Percentiles rank a stretch among this genome's conserved stretches.
Conservation (phyloP, 352 stramenopile genomes). For the Globisporangium radiosum region DNA sequence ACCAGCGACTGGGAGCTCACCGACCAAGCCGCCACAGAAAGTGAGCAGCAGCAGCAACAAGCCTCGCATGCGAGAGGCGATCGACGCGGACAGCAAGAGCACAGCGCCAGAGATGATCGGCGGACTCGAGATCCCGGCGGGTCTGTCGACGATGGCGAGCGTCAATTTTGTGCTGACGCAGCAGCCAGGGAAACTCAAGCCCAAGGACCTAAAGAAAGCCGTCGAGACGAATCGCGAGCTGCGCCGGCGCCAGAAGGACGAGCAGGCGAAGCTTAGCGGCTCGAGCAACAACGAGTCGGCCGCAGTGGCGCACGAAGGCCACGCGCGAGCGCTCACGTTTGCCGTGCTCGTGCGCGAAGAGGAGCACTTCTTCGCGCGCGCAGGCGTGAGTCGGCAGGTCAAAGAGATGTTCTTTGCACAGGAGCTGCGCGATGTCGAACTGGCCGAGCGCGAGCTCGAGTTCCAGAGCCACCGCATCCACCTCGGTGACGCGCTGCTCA, state of each 20-base stretch:
- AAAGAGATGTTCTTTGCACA: conserved; percentile 84
- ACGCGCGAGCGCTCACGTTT: conserved; percentile 32
- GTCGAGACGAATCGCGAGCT: conserved; percentile 75
- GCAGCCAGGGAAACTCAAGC: conserved; percentile 83
- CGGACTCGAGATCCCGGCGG: conserved; percentile 58
- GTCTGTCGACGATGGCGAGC: conserved; percentile 48
- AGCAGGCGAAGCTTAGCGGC: conserved; percentile 40
- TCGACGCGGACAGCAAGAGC: too few species aligned
- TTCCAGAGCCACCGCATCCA: conserved; percentile 78
- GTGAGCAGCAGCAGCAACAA: not conserved
- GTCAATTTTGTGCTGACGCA: conserved; percentile 88
- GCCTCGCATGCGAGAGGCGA: not conserved
- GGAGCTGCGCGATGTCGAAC: conserved; percentile 63
- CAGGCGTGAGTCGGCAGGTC: conserved; percentile 40
- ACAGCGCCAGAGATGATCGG: conserved; percentile 25
- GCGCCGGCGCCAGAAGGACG: conserved; percentile 52
- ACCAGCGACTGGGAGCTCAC: not conserved
- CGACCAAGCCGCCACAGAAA: not conserved
- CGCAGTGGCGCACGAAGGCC: not conserved
- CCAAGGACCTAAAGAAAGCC: conserved; percentile 85
- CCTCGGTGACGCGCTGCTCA: conserved; percentile 55
- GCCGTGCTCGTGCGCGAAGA: conserved; percentile 51
- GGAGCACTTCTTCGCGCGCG: conserved; percentile 27
- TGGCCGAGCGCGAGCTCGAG: conserved; percentile 73
- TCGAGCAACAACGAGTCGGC: conserved; percentile 1